Conservation (phyloP, 2,329 filamentous ascomycete species). For the Alternaria longipes region DNA sequence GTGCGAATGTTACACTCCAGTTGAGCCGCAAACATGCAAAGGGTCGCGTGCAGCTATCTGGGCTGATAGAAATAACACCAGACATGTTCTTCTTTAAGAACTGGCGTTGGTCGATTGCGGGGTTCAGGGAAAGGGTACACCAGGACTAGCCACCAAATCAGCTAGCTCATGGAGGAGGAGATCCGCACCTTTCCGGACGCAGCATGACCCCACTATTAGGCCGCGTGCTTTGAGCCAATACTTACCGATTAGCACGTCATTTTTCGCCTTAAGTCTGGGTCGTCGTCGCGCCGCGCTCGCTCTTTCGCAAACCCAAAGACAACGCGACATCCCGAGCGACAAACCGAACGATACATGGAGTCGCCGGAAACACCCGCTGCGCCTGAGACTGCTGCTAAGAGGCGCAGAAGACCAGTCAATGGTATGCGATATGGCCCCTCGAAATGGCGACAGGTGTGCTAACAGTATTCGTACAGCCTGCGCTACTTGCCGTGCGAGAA, state of each 20-base stretch:
- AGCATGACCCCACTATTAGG: slow-evolving; percentile 11
- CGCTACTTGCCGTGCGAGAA: slow-evolving; percentile 30
- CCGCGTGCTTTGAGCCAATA: slow-evolving; percentile 17
- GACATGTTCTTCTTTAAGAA: not conserved
- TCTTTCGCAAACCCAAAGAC: slow-evolving; percentile 17
- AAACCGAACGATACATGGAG: slow-evolving; percentile 21
- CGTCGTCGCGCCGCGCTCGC: slow-evolving; percentile 12
- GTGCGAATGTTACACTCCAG: not conserved
- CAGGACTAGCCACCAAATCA: not conserved
- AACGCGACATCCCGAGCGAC: slow-evolving; percentile 25
- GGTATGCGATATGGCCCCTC: slow-evolving; percentile 23
- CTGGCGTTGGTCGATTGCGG: not conserved
- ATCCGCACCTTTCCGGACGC: slow-evolving; percentile 4
- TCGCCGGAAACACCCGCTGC: slow-evolving; percentile 20
- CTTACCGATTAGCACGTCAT: slow-evolving; percentile 20
- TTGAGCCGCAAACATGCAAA: not conserved
- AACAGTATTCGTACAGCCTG: slow-evolving; percentile 22
- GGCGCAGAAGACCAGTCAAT: slow-evolving; percentile 39
- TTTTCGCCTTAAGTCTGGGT: slow-evolving; percentile 23
- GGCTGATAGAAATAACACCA: not conserved
- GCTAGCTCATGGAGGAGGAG: slow-evolving; percentile 1
- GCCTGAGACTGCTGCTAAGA: slow-evolving; percentile 27
- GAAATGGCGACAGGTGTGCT: slow-evolving; percentile 8
- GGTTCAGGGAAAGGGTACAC: slow-evolving; percentile 3
- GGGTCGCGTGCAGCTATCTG: not conserved